These are phyloP conservation scores for Helotiales sp. DNA, from an alignment of 2,329 filamentous ascomycete genomes.

Conservation along the genomic window DNA sequence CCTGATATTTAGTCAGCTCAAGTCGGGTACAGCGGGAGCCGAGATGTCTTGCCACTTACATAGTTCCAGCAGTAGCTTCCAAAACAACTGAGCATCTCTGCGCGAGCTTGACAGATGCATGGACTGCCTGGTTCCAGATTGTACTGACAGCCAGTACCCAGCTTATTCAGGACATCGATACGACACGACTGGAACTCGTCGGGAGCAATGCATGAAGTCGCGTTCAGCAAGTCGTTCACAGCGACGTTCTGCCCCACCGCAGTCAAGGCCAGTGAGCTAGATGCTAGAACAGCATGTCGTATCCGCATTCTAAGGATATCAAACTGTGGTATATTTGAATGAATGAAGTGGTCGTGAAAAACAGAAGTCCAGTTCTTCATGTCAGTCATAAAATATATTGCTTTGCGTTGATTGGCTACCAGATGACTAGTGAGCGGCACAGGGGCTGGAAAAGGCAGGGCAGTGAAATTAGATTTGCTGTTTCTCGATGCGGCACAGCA, in stretches of 20 bases:
- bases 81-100: background rate
- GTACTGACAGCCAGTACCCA: background rate
- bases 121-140: background rate
- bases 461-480: background rate
- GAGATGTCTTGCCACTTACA: background rate
- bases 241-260: background rate
- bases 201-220: background rate
- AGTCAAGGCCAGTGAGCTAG: background rate
- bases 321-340: background rate
- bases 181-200: background rate
- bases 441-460: background rate
- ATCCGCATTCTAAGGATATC: background rate
- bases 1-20: background rate
- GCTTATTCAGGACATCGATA: background rate
- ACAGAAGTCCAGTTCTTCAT: background rate
- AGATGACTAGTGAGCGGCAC: background rate
- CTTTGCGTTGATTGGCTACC: background rate
- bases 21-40: too few relatives aligned
- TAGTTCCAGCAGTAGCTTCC: background rate
- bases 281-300: background rate
- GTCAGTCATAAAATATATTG: background rate
- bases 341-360: background rate
- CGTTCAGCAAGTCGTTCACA: background rate
- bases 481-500: background rate
- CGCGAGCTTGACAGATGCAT: background rate